phyloP scores from a whole-genome alignment of 441 rosid species.

The Populus hybrid region DNA sequence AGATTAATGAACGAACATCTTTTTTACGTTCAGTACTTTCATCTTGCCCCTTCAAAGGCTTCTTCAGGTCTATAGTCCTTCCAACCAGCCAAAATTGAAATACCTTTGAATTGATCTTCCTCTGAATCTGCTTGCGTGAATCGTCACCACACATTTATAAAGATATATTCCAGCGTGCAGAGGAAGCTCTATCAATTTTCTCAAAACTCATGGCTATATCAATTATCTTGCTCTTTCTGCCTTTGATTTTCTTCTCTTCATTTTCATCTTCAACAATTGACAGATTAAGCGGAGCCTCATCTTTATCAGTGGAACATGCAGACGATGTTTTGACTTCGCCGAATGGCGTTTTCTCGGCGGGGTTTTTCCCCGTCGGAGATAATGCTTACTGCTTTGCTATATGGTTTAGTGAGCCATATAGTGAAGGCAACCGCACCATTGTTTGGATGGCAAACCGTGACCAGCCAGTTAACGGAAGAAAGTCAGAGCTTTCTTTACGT shows the following conservation, averaged over 20 bases:
- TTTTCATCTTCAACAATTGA: conserved; percentile 3
- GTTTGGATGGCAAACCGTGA: conserved; percentile 51
- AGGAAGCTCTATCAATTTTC: too few relatives aligned
- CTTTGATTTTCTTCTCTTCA: background rate
- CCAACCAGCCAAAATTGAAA: too few relatives aligned
- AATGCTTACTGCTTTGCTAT: conserved; percentile 38
- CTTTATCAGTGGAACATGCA: conserved; percentile 23
- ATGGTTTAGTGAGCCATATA: conserved; percentile 24
- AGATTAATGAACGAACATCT: too few relatives aligned
- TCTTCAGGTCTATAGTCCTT: too few relatives aligned
- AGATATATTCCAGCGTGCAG: too few relatives aligned
- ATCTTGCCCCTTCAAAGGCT: too few relatives aligned
- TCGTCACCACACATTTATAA: too few relatives aligned
- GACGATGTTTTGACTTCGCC: conserved; percentile 19
- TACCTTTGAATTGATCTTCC: too few relatives aligned
- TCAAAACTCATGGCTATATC: background rate
- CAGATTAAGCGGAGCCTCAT: conserved; percentile 19
- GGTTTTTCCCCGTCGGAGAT: conserved; percentile 28
- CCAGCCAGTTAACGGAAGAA: conserved; percentile 30
- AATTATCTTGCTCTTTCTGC: background rate
- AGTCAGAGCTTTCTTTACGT: conserved; percentile 20
- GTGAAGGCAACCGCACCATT: conserved; percentile 9
- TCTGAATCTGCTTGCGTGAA: too few relatives aligned
- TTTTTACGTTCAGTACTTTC: too few relatives aligned
- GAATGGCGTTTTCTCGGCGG: conserved; percentile 26